phyloP scores from a whole-genome alignment of 78 protist species.

The Acrasis kona region DNA sequence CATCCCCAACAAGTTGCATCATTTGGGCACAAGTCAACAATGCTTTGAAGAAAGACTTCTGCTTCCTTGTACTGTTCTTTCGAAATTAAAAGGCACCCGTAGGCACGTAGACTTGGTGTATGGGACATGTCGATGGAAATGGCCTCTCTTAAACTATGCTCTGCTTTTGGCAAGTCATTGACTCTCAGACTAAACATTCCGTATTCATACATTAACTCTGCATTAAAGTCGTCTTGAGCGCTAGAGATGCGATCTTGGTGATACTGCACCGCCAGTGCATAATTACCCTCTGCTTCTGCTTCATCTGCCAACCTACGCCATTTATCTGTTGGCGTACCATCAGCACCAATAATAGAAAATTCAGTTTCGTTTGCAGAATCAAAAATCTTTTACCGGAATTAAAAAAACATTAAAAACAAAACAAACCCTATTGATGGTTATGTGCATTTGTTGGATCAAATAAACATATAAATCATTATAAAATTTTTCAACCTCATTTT shows the following conservation, averaged over 20 bases:
- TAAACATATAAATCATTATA: slow-evolving; percentile 18
- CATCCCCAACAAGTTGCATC: neutral
- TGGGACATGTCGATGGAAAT: slow-evolving; percentile 2
- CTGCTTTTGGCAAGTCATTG: slow-evolving; percentile 22
- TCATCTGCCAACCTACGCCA: slow-evolving; percentile 21
- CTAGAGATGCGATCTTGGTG: slow-evolving; percentile 23
- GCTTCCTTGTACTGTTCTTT: slow-evolving; percentile 1
- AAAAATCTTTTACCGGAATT: neutral
- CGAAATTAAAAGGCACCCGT: slow-evolving; percentile 18
- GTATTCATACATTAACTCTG: slow-evolving; percentile 31
- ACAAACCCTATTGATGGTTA: neutral
- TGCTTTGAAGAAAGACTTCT: slow-evolving; percentile 21
- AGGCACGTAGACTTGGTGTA: neutral
- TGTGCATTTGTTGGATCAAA: slow-evolving; percentile 9
- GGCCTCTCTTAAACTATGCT: slow-evolving; percentile 37
- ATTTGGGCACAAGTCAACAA: neutral
- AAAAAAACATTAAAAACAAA: neutral
- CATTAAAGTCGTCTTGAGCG: neutral
- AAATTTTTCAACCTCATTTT: neutral
- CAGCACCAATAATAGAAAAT: too few relatives aligned
- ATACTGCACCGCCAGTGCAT: neutral
- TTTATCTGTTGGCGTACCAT: neutral
- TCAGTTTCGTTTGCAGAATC: too few relatives aligned
- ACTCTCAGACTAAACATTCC: slow-evolving; percentile 12
- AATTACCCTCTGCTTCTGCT: slow-evolving; percentile 14